Conservation (phyloP, 352 stramenopile species). For the Peronospora tabacina region DNA sequence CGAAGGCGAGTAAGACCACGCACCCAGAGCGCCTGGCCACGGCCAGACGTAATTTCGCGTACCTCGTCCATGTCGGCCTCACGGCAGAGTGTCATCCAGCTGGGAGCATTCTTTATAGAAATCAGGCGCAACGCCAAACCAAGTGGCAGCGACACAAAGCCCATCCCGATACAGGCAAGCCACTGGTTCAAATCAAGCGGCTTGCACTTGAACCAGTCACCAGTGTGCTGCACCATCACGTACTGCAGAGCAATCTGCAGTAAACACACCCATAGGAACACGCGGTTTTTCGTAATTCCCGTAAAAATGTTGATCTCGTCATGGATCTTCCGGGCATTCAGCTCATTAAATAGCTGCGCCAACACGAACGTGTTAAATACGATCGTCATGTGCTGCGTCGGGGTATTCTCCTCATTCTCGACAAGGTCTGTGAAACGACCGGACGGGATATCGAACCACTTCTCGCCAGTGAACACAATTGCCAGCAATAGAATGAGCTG, state of each 20-base stretch:
- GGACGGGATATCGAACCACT: slow-evolving; percentile 43
- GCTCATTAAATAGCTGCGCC: slow-evolving; percentile 88
- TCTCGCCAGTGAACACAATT: slow-evolving; percentile 67
- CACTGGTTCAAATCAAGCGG: slow-evolving; percentile 40
- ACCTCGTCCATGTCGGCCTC: slow-evolving; percentile 41
- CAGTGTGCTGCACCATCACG: slow-evolving; percentile 92
- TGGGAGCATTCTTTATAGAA: slow-evolving; percentile 48
- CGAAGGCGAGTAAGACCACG: slow-evolving; percentile 43
- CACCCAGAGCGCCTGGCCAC: slow-evolving; percentile 50
- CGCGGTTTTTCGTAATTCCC: slow-evolving; percentile 84
- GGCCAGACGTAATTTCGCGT: slow-evolving; percentile 24
- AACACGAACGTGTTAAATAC: slow-evolving; percentile 97
- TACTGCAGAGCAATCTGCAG: slow-evolving; percentile 88
- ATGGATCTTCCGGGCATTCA: slow-evolving; percentile 80
- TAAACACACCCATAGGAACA: slow-evolving; percentile 90
- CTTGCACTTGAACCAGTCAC: slow-evolving; percentile 53
- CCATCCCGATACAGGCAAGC: slow-evolving; percentile 51
- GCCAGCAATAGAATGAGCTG: slow-evolving; percentile 84
- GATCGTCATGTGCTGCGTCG: slow-evolving; percentile 90
- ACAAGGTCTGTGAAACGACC: slow-evolving; percentile 32
- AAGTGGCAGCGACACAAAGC: slow-evolving; percentile 41
- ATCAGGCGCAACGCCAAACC: slow-evolving; percentile 47
- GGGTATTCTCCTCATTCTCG: slow-evolving; percentile 45
- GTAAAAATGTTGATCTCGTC: slow-evolving; percentile 93
- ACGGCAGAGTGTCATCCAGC: slow-evolving; percentile 49